phyloP scores from a whole-genome alignment of 306 rosid genomes.

The Senna siamea region DNA sequence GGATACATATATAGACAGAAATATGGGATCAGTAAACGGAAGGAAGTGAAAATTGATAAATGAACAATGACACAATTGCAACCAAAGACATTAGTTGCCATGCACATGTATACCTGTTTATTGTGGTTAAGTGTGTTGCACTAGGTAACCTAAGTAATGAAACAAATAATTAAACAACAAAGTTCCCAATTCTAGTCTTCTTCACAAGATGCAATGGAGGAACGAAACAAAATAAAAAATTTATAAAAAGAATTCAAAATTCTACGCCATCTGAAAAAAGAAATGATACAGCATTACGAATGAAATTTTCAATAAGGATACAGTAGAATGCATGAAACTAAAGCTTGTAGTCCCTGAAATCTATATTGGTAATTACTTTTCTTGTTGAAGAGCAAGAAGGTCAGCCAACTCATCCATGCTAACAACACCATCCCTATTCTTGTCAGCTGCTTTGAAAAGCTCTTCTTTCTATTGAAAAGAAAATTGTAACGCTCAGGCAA shows the following conservation, averaged over 20 bases:
- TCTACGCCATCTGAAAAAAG: slow-evolving; percentile 9
- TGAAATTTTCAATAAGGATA: slow-evolving; percentile 11
- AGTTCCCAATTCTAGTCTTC: slow-evolving; percentile 18
- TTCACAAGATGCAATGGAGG: not conserved
- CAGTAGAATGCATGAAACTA: slow-evolving; percentile 15
- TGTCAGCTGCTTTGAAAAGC: slow-evolving; percentile 89
- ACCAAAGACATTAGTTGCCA: not conserved
- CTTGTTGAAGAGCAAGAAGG: slow-evolving; percentile 88
- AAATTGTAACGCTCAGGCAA: slow-evolving; percentile 42
- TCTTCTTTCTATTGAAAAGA: slow-evolving; percentile 78
- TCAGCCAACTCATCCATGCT: slow-evolving; percentile 92
- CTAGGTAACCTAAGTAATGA: not conserved
- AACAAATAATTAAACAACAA: not conserved
- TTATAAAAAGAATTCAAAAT: not conserved
- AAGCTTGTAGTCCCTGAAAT: slow-evolving; percentile 32
- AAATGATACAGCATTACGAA: slow-evolving; percentile 7
- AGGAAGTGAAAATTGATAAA: not conserved
- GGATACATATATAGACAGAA: not conserved
- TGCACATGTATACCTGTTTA: not conserved
- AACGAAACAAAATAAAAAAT: not conserved
- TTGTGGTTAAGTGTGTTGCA: not conserved
- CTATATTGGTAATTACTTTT: slow-evolving; percentile 62
- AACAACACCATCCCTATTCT: slow-evolving; percentile 84
- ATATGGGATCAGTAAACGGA: not conserved
- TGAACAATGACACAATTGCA: not conserved